phyloP scores from a whole-genome alignment of 179 eudicot species.

The Amaranthus tricolor region DNA sequence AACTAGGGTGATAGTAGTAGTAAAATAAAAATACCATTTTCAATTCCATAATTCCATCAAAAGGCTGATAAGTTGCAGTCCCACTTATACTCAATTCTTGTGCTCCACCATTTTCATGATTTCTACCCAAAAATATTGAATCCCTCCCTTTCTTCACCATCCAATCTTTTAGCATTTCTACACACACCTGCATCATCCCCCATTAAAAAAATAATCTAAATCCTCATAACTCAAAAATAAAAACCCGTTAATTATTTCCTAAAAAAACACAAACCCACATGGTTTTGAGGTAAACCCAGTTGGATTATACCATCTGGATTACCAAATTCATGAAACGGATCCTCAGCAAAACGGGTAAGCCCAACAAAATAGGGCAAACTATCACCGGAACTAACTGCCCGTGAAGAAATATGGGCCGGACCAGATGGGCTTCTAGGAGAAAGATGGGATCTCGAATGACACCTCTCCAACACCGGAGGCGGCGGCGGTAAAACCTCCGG shows the following conservation, averaged over 20 bases:
- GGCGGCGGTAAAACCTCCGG: not conserved
- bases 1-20: not conserved
- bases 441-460: constrained; percentile 45
- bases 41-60: constrained; percentile 66
- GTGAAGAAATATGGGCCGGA: constrained; percentile 47
- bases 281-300: constrained; percentile 67
- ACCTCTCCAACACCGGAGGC: constrained; percentile 41
- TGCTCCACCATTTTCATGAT: constrained; percentile 13
- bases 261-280: constrained; percentile 39
- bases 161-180: constrained; percentile 84
- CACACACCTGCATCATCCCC: constrained; percentile 54
- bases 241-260: not conserved
- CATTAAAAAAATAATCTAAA: not conserved
- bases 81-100: constrained; percentile 45
- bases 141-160: constrained; percentile 42
- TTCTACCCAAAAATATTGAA: constrained; percentile 19
- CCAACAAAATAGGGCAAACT: constrained; percentile 52
- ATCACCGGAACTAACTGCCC: constrained; percentile 52
- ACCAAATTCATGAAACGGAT: constrained; percentile 50
- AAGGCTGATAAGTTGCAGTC: constrained; percentile 66
- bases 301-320: constrained; percentile 72
- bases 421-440: constrained; percentile 60
- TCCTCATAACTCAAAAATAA: constrained; percentile 10
- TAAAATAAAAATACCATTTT: constrained; percentile 52
- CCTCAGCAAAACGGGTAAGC: constrained; percentile 45